Base-by-base conservation (phyloP, 495 filamentous ascomycete species). In the Penicillium odoratum region DNA sequence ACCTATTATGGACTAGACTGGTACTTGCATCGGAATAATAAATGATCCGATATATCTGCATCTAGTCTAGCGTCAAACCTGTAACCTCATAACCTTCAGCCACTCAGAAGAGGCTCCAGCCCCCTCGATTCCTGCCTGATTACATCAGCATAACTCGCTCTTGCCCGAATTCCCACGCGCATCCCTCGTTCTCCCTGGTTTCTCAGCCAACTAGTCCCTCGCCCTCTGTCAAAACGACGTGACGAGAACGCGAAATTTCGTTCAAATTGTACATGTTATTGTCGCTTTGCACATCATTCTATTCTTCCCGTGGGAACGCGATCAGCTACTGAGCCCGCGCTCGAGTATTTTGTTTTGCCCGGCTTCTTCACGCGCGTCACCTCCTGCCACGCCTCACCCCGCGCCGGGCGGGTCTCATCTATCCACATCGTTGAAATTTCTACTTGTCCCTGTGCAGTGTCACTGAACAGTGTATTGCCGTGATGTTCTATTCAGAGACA, bases 401-500 rank as follows among this genome's bases (percentile, higher is more conserved):
- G 60, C 70, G 68, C 73, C 65, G 71, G 73, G 74, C 71, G 73
- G 71, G 73, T 56, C 63, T 62, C 36, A 47, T 67, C 55, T 61
- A 30, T 61, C 45, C 31, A 53, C 18, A 56, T 61, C 46, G 61
- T 55, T 54, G 38, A 54, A 26, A 55, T 36, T 31, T 40, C 45
- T 61, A 18, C 34, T 53, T 30, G 46, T 55, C 43, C 30, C 53
- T 64, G 54, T 36, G 46, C 48, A 56, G 26, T 48, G 43, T 45
- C 8, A 56, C 26, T 25, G 45, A 52, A 45, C 51, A 46, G 53
- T 16, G 33, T 56, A 51, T 38, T 58, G 50, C 64, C 81, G 76
- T 71, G 70, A 98, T 98, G 94, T 98, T 98, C 78, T 98, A 96
- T 76, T 97, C 94, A 25, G 93, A 96, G 78, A 92, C 92, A 47